Conservation (phyloP, 768 basidiomycete species). For the Lactifluus pinguis region DNA sequence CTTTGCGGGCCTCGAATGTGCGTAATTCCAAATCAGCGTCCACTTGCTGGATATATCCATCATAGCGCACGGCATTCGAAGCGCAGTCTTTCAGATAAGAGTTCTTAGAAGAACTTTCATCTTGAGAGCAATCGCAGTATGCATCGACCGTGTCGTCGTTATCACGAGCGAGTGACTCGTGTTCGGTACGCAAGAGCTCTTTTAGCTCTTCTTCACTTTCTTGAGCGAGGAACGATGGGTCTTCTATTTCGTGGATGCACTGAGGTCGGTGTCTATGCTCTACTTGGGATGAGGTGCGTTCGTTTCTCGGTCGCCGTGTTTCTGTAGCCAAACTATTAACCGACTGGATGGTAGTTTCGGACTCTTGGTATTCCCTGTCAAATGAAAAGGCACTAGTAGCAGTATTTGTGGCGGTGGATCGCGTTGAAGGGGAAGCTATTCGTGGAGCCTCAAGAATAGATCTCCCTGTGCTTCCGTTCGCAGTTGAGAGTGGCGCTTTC, state of each 20-base stretch:
- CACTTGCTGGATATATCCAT: conserved; percentile 46
- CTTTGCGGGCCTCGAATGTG: conserved; percentile 29
- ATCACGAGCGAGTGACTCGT: conserved; percentile 3
- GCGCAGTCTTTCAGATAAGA: conserved; percentile 12
- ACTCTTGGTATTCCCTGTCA: conserved; percentile 29
- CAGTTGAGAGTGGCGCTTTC: conserved; percentile 10
- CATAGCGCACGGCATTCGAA: conserved; percentile 34
- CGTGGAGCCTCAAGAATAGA: neutral
- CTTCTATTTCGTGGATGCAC: conserved; percentile 51
- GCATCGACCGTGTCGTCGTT: conserved; percentile 7
- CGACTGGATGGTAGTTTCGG: conserved; percentile 23
- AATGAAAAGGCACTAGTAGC: conserved; percentile 27
- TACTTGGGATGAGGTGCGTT: conserved; percentile 2
- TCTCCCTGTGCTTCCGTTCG: neutral
- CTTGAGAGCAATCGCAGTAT: conserved; percentile 21
- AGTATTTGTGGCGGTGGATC: conserved; percentile 31
- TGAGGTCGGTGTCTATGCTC: conserved; percentile 3
- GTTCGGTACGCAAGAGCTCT: conserved; percentile 3
- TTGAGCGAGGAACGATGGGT: conserved; percentile 25
- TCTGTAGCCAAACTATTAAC: conserved; percentile 21
- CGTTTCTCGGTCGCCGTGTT: conserved; percentile 4
- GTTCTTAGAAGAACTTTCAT: neutral
- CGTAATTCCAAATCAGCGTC: conserved; percentile 45
- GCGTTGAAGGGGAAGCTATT: conserved; percentile 22
- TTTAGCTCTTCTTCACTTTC: conserved; percentile 12